These are phyloP conservation scores for Vitis cinerea DNA, from an alignment of 164 flowering plant species.

Conservation along the genomic window DNA sequence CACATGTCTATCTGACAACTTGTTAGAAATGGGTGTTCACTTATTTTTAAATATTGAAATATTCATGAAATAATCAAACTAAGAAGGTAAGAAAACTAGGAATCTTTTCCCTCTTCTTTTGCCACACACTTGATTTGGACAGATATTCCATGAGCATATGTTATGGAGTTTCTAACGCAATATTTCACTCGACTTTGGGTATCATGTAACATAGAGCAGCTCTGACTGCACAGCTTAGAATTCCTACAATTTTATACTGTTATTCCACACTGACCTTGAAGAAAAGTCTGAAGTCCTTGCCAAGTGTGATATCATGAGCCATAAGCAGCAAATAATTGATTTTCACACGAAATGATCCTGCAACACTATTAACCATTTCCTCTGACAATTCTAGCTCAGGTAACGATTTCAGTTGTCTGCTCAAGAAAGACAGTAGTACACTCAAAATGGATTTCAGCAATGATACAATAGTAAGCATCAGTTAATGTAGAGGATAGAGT, in stretches of 20 bases:
- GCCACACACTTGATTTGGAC: too few relatives aligned
- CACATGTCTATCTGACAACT: too few relatives aligned
- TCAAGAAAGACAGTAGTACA: conserved; percentile 4
- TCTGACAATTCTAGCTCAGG: conserved; percentile 86
- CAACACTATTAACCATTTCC: conserved; percentile 88
- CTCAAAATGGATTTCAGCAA: not conserved
- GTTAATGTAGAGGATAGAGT: not conserved
- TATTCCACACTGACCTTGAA: conserved; percentile 59
- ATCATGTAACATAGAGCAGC: not conserved
- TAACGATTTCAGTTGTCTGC: conserved; percentile 64
- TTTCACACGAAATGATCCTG: conserved; percentile 88
- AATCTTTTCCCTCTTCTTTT: too few relatives aligned
- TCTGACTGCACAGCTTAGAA: not conserved
- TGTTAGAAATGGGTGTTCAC: too few relatives aligned
- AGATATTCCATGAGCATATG: too few relatives aligned
- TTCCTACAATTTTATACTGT: not conserved
- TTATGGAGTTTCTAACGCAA: too few relatives aligned
- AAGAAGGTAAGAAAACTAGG: too few relatives aligned
- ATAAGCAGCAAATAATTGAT: conserved; percentile 73
- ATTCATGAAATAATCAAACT: too few relatives aligned
- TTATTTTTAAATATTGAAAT: too few relatives aligned
- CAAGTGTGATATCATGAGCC: conserved; percentile 95
- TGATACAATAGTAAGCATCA: not conserved
- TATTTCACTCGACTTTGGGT: too few relatives aligned
- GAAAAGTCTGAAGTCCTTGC: conserved; percentile 84